Evolutionary conservation across 2,329 filamentous ascomycete genomes (phyloP).

Genomic region (Ustulina deusta): DNA sequence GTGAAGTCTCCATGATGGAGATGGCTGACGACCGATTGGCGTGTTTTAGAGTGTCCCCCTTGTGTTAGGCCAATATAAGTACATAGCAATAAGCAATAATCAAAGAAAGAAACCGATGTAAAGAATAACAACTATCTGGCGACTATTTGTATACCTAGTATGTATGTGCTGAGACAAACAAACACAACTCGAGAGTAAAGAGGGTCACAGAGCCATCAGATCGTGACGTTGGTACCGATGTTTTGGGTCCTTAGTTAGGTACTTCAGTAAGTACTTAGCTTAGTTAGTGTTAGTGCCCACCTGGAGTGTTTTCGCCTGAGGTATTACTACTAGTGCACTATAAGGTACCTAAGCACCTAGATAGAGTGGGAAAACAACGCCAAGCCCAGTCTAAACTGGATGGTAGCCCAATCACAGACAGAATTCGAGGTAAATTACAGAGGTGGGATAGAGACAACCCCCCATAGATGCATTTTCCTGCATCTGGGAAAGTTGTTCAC

Average conservation of each 20-base stretch:
- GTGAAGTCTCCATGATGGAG: conserved; percentile 42
- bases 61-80: neutral
- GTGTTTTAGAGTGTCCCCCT: neutral
- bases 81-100: neutral
- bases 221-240: conserved; percentile 1
- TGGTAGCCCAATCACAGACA: conserved; percentile 13
- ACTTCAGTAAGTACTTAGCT: neutral
- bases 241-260: neutral
- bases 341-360: too few relatives aligned
- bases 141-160: neutral
- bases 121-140: neutral
- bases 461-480: too few relatives aligned
- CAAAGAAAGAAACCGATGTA: neutral
- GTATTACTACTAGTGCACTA: too few relatives aligned
- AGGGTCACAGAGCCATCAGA: too few relatives aligned
- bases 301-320: too few relatives aligned
- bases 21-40: neutral
- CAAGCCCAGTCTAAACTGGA: neutral
- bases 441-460: too few relatives aligned
- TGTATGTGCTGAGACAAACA: neutral
- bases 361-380: neutral
- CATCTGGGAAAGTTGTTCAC: too few relatives aligned
- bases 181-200: neutral
- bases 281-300: neutral
- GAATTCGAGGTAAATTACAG: too few relatives aligned